phyloP scores from a whole-genome alignment of 768 basidiomycete genomes.

The Suillus occidentalis region DNA sequence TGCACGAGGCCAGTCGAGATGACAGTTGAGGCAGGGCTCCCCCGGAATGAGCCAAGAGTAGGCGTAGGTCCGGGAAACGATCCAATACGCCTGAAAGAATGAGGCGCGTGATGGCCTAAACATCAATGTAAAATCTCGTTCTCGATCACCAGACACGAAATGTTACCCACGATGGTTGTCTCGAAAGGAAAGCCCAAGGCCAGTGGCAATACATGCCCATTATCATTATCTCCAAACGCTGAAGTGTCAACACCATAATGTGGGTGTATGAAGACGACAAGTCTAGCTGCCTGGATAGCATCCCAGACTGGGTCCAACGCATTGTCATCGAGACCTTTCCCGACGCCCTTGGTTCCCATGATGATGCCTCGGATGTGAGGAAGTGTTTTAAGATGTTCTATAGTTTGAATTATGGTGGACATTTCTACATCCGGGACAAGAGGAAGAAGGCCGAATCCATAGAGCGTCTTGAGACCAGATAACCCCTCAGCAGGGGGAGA shows the following conservation, averaged over 20 bases:
- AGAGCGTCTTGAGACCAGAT: constrained; percentile 59
- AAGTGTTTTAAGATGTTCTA: constrained; percentile 63
- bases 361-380: constrained; percentile 76
- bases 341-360: constrained; percentile 77
- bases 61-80: constrained; percentile 68
- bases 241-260: constrained; percentile 81
- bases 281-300: constrained; percentile 64
- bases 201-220: constrained; percentile 86
- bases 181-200: constrained; percentile 90
- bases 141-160: background rate
- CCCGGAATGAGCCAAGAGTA: constrained; percentile 86
- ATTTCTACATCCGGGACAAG: constrained; percentile 67
- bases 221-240: constrained; percentile 73
- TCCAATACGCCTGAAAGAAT: constrained; percentile 83
- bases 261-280: constrained; percentile 83
- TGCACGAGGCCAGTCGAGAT: constrained; percentile 81
- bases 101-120: constrained; percentile 68
- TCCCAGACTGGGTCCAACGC: constrained; percentile 79
- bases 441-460: constrained; percentile 83
- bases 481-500: constrained; percentile 42
- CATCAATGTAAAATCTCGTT: background rate
- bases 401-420: constrained; percentile 56
- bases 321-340: constrained; percentile 79
- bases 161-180: constrained; percentile 71
- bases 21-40: constrained; percentile 83